These are phyloP conservation scores for Penicillium pulvis DNA, from an alignment of 495 filamentous ascomycete genomes.

Conservation along the genomic window DNA sequence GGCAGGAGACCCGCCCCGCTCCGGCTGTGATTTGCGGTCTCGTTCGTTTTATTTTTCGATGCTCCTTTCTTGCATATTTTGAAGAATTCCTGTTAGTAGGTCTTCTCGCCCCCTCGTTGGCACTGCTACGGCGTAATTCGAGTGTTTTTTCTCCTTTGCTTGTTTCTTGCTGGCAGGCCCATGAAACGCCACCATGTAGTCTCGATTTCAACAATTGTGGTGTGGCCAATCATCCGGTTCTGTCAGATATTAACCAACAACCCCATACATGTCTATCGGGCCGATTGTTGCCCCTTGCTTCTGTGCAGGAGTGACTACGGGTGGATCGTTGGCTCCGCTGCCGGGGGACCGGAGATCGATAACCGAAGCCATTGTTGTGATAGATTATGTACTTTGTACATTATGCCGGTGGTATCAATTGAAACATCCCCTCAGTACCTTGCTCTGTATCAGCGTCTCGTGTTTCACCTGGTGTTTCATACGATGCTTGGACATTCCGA, in stretches of 20 bases:
- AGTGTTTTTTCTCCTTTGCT: background rate
- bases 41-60: constrained; percentile 5
- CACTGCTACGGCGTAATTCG: constrained; percentile 22
- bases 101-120: constrained; percentile 14
- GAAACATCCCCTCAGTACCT: background rate
- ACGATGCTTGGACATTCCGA: too few species aligned
- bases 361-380: background rate
- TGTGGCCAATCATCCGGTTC: background rate
- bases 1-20: background rate
- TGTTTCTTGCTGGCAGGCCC: background rate
- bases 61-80: constrained; percentile 10
- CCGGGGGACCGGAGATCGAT: background rate
- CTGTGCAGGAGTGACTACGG: background rate
- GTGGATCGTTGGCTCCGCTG: background rate
- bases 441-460: too few species aligned
- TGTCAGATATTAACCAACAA: background rate
- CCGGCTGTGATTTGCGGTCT: constrained; percentile 1
- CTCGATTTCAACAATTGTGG: background rate
- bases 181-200: background rate
- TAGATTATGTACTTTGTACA: background rate
- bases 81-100: constrained; percentile 15
- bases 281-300: background rate
- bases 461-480: too few species aligned
- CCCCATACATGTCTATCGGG: background rate
- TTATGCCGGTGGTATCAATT: background rate